A percentile compares a stretch with the other conserved stretches of the same genome.
phyloP scores from a whole-genome alignment of 2,329 filamentous ascomycete species.

The Trichoderma sp. region DNA sequence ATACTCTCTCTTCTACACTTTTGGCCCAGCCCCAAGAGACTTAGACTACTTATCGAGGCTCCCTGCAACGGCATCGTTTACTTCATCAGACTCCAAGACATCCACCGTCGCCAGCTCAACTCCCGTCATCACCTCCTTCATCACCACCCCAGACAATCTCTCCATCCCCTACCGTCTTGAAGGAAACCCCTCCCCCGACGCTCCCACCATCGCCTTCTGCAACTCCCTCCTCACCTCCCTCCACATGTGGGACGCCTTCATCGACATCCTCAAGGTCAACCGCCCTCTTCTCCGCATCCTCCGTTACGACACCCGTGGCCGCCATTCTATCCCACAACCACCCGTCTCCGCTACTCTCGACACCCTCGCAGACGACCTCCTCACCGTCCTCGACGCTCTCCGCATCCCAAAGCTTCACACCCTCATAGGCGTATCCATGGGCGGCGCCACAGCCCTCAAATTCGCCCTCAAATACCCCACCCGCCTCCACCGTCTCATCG shows the following conservation, averaged over 20 bases:
- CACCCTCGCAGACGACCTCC: slow-evolving; percentile 67
- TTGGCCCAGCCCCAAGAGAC: slow-evolving; percentile 73
- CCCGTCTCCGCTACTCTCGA: slow-evolving; percentile 60
- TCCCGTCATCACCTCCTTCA: slow-evolving; percentile 65
- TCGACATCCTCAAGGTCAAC: slow-evolving; percentile 59
- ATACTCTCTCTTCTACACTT: slow-evolving; percentile 77
- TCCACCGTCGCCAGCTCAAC: slow-evolving; percentile 53
- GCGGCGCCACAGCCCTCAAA: slow-evolving; percentile 75
- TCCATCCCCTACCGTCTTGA: slow-evolving; percentile 73
- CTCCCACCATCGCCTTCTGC: slow-evolving; percentile 72
- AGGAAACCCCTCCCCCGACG: slow-evolving; percentile 64
- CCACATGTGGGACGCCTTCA: slow-evolving; percentile 78
- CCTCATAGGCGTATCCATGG: slow-evolving; percentile 77
- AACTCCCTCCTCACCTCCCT: slow-evolving; percentile 80
- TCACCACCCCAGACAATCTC: slow-evolving; percentile 69
- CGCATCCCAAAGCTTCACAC: slow-evolving; percentile 66
- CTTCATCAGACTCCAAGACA: slow-evolving; percentile 56
- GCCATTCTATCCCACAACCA: slow-evolving; percentile 52
- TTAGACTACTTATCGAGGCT: slow-evolving; percentile 57
- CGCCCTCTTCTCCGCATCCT: slow-evolving; percentile 71
- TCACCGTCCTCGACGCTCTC: slow-evolving; percentile 65
- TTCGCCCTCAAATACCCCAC: slow-evolving; percentile 67
- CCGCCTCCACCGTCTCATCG: slow-evolving; percentile 62
- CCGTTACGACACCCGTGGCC: slow-evolving; percentile 76
- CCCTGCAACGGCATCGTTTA: slow-evolving; percentile 51